Conservation (phyloP, 208 protist genomes). For the Crithidia mellificae region DNA sequence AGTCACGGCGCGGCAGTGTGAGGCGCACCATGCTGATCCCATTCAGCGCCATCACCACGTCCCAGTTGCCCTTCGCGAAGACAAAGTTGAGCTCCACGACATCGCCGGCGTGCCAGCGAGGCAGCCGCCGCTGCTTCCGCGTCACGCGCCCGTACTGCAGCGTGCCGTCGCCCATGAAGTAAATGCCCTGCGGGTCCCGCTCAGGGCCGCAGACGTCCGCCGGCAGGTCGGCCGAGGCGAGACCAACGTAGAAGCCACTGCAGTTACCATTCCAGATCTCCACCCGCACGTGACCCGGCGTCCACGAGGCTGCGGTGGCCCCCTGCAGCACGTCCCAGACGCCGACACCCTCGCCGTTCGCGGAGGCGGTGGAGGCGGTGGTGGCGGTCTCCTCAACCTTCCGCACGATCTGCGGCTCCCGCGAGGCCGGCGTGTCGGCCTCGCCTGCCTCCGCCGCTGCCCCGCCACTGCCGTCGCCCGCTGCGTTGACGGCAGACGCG, state of each 20-base stretch:
- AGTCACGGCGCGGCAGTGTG: constrained; percentile 34
- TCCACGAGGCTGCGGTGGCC: constrained; percentile 29
- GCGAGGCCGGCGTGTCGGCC: constrained; percentile 19
- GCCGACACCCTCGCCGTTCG: constrained; percentile 4
- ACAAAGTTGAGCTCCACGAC: constrained; percentile 45
- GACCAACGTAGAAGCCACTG: constrained; percentile 35
- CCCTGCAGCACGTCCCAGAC: constrained; percentile 29
- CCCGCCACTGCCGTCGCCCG: neutral
- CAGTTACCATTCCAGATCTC: constrained; percentile 29
- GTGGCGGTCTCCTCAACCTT: constrained; percentile 22
- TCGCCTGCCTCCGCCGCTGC: constrained; percentile 5
- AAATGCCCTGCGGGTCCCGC: constrained; percentile 33
- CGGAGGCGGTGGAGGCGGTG: constrained; percentile 10
- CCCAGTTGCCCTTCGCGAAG: constrained; percentile 44
- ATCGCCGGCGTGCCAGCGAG: constrained; percentile 46
- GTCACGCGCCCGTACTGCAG: constrained; percentile 31
- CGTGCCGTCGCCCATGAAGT: constrained; percentile 41
- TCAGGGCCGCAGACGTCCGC: constrained; percentile 20
- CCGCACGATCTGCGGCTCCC: constrained; percentile 27
- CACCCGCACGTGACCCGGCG: constrained; percentile 34
- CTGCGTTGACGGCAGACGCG: neutral
- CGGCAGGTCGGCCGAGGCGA: constrained; percentile 32
- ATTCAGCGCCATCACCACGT: constrained; percentile 53
- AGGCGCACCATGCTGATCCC: constrained; percentile 46
- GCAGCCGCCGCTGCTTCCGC: constrained; percentile 31